Base-by-base conservation (phyloP, 352 stramenopile genomes). In the Detonula confervacea region DNA sequence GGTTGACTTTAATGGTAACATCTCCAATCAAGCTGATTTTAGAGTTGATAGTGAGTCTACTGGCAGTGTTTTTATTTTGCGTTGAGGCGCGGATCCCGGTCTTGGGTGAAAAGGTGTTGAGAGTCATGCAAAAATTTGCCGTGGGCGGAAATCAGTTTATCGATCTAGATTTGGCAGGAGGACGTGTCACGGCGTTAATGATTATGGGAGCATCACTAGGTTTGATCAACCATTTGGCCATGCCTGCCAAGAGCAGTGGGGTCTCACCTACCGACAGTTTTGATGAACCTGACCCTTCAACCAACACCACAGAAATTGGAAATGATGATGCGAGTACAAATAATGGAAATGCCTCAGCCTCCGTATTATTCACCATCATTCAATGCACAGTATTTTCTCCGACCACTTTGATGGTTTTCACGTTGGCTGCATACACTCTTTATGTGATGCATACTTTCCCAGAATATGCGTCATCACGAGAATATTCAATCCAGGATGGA, bases 361-460 rank as follows among this genome's bases (percentile, higher is more conserved):
- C 42, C 14, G 22, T 27, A 29, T 54, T 52, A 18, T 22, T 82
- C 18, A 56, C 61, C 35, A 27, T 82, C 39, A n/a, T 77, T 27
- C 62, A 63, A 63, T 74, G 59, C 46, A 60, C 35, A 14, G 11
- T 77, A 16, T 64, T 77, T 37, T 83, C 74, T 70, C 60, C 68
- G 8, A 67, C 60, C 16, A 77, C 77, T 47, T 75, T 52, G 42
- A 46, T 83, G 0, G 30, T 83, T n/a, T 46, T 73, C 14, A 27
- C 54, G 33, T 56, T 83, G 42, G 37, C 65, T 11, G 12, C 30
- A 3, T 83, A 77, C 37, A 78, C 66, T 35, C 0, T 83, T 9
- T 66, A 77, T 16, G 44, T 77, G 20, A 77, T 83, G 25, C 42
- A 51, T 25, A 61, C 35, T 61, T 83, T 73, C 59, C 74, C 74